phyloP scores from a whole-genome alignment of 2,329 filamentous ascomycete genomes.

The Apiospora malaysiana region DNA sequence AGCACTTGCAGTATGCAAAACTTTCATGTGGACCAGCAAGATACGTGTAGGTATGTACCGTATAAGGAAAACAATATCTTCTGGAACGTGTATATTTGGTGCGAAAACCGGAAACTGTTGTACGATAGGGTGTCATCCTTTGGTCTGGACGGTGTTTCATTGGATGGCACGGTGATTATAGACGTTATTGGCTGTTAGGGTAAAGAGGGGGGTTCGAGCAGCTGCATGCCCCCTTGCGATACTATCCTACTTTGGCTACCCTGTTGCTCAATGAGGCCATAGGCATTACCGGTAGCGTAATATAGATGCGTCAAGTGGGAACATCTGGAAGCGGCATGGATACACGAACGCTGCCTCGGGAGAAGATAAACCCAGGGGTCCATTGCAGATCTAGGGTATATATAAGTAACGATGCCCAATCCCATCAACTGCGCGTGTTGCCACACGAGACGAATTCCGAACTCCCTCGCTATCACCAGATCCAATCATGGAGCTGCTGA shows the following conservation, averaged over 20 bases:
- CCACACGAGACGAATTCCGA: neutral
- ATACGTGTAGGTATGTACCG: too few relatives aligned
- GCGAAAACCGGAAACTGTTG: neutral
- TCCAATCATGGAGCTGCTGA: neutral
- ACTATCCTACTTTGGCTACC: neutral
- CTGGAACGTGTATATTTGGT: neutral
- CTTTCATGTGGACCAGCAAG: neutral
- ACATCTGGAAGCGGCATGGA: neutral
- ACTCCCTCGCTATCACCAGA: neutral
- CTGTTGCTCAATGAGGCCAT: neutral
- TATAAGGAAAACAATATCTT: neutral
- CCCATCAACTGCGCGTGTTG: neutral
- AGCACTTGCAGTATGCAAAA: slow-evolving; percentile 3
- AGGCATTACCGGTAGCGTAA: neutral
- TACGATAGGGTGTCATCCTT: neutral
- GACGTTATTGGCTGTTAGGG: neutral
- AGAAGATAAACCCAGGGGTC: neutral
- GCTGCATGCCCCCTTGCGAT: neutral
- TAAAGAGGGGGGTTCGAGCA: neutral
- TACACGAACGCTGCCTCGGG: neutral
- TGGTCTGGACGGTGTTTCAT: neutral
- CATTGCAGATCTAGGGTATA: neutral
- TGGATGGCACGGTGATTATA: neutral
- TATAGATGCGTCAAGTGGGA: neutral
- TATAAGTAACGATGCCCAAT: neutral